Base-by-base conservation (phyloP, 805 yeast species). In the Komagataella phaffii region DNA sequence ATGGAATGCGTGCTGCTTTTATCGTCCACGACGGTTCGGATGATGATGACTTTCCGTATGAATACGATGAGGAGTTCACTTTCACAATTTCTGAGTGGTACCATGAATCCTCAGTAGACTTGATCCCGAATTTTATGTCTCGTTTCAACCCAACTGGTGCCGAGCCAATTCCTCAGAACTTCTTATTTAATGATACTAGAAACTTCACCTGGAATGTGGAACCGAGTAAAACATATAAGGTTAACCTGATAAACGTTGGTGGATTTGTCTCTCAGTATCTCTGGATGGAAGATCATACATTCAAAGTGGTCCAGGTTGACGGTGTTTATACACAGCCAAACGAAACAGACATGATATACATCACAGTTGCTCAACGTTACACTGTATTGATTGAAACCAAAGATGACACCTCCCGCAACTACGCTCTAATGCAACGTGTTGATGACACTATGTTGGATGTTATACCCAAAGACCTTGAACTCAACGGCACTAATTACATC, bases 101-200 rank as follows among this genome's bases (percentile, higher is more conserved):
- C 71, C 96, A 88, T 64, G 74, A 75, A 48, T 65, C 67, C 50
- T 73, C 83, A 36, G 70, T 71, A 23, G 78, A 67, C 44, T 71
- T 85, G 57, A 69, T 73, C 56, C 70, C 74, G 17, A 53, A 59
- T 44, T 90, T 93, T 71, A 63, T 89, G 72, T 78, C 70, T 57
- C 64, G 82, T 55, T 81, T 74, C 72, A 93, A 93, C 68, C 99
- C 99, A 53, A 88, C 96, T 7, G 99, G 99, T 62, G 96, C 98
- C 47, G 99, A 93, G 71, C 99, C 99, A 50, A 82, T 93, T 58
- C 99, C 99, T 7, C 85, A 86, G 57, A 73, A 76, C 64, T 67
- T 85, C 58, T 75, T 93, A 59, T 73, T 89, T 66, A 91, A 91
- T 70, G 88, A 89, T 63, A 83, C 96, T 10, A 77, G 74, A 61